These are phyloP conservation scores for Gossypium davidsonii DNA, from an alignment of 441 rosid species.

Conservation along the genomic window DNA sequence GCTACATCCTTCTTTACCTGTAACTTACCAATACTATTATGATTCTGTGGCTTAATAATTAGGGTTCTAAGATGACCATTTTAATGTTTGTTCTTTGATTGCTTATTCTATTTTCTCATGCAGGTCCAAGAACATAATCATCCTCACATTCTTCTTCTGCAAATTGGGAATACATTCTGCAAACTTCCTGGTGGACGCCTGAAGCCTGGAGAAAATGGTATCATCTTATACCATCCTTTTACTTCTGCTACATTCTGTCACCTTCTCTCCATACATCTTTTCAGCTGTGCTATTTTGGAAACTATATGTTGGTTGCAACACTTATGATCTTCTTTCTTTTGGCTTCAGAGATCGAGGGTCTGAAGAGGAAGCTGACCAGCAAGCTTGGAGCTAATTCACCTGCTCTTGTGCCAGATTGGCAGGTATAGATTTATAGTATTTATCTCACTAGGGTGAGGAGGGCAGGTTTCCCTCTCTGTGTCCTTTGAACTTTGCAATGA, in stretches of 20 bases:
- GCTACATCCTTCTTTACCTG: neutral
- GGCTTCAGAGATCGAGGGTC: slow-evolving; percentile 70
- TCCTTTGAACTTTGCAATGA: neutral
- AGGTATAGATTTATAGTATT: slow-evolving; percentile 38
- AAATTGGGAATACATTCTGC: slow-evolving; percentile 94
- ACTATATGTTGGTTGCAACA: slow-evolving; percentile 2
- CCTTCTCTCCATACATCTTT: slow-evolving; percentile 4
- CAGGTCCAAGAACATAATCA: slow-evolving; percentile 98
- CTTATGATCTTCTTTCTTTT: slow-evolving; percentile 3
- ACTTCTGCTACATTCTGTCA: neutral
- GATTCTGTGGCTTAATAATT: neutral
- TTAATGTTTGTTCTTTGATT: neutral
- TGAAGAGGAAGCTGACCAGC: slow-evolving; percentile 91
- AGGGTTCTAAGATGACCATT: neutral
- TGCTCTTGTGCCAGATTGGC: slow-evolving; percentile 88
- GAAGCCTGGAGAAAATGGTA: slow-evolving; percentile 97
- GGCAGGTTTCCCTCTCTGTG: neutral
- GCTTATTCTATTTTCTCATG: slow-evolving; percentile 17
- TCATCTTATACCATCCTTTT: slow-evolving; percentile 15
- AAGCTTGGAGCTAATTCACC: slow-evolving; percentile 92
- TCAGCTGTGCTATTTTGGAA: neutral
- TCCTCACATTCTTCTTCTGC: slow-evolving; percentile 93
- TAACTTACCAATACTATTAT: neutral
- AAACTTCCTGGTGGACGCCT: slow-evolving; percentile 97
- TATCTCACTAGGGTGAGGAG: neutral